phyloP scores from a whole-genome alignment of 2,329 filamentous ascomycete genomes.

The Thielaviopsis euricoi region DNA sequence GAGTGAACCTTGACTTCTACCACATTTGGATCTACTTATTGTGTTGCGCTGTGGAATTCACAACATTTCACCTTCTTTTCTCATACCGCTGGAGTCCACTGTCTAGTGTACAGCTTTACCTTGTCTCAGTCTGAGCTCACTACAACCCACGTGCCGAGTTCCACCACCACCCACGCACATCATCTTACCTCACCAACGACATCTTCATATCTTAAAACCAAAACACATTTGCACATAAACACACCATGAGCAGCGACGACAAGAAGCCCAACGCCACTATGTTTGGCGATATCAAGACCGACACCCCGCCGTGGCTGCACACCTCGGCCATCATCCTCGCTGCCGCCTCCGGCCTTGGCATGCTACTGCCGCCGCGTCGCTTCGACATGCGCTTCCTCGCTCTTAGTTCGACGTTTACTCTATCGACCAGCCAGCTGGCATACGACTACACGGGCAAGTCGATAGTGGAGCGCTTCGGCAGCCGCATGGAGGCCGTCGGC shows the following conservation, averaged over 20 bases:
- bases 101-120: no score
- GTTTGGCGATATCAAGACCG: conserved; percentile 6
- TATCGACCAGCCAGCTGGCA: conserved; percentile 37
- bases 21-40: not conserved
- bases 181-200: no score
- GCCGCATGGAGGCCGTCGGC: conserved; percentile 25
- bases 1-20: not conserved
- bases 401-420: conserved; percentile 32
- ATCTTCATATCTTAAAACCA: not conserved
- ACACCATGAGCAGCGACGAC: not conserved
- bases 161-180: no score
- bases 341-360: conserved; percentile 29
- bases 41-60: not conserved
- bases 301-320: conserved; percentile 24
- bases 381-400: conserved; percentile 33
- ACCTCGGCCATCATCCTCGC: conserved; percentile 31
- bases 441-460: conserved; percentile 40
- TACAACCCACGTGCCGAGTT: no score
- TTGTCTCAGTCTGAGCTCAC: no score
- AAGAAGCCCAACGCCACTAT: not conserved
- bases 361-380: conserved; percentile 35
- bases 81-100: no score
- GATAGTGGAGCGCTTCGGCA: conserved; percentile 29
- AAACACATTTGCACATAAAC: not conserved
- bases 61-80: no score